Conservation (phyloP, 2,329 filamentous ascomycete genomes). For the Hymenoscyphus occultus region DNA sequence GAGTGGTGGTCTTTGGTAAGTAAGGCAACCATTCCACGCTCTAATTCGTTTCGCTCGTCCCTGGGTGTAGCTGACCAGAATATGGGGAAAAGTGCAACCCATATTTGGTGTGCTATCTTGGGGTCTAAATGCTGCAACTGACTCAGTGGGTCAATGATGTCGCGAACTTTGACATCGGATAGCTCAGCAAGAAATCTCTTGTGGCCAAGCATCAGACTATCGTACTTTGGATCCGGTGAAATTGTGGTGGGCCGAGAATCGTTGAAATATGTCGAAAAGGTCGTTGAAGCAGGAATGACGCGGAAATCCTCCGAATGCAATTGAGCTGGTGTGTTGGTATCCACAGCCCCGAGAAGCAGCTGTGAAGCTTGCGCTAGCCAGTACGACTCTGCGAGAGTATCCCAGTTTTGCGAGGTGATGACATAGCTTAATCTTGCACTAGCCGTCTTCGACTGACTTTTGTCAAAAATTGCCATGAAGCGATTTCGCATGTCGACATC, state of each 20-base stretch:
- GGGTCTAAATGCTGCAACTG: conserved; percentile 90
- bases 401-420: conserved; percentile 92
- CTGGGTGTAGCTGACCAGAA: conserved; percentile 86
- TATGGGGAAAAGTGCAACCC: conserved; percentile 87
- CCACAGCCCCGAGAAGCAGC: conserved; percentile 84
- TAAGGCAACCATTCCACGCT: conserved; percentile 85
- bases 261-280: conserved; percentile 71
- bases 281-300: conserved; percentile 67
- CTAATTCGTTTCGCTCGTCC: conserved; percentile 86
- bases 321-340: conserved; percentile 75
- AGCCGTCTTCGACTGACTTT: conserved; percentile 87
- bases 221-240: conserved; percentile 80
- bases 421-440: conserved; percentile 87
- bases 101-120: conserved; percentile 80
- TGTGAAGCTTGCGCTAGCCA: conserved; percentile 97
- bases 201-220: conserved; percentile 73
- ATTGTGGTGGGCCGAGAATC: conserved; percentile 62
- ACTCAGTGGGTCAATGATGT: conserved; percentile 83
- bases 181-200: conserved; percentile 81
- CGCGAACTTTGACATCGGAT: conserved; percentile 80
- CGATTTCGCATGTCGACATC: conserved; percentile 96
- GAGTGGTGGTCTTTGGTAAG: conserved; percentile 95
- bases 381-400: conserved; percentile 89
- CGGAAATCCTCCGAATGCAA: conserved; percentile 83
- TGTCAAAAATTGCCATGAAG: conserved; percentile 95